phyloP scores from a whole-genome alignment of 2,329 filamentous ascomycete species.

The Hypomyces perniciosus region DNA sequence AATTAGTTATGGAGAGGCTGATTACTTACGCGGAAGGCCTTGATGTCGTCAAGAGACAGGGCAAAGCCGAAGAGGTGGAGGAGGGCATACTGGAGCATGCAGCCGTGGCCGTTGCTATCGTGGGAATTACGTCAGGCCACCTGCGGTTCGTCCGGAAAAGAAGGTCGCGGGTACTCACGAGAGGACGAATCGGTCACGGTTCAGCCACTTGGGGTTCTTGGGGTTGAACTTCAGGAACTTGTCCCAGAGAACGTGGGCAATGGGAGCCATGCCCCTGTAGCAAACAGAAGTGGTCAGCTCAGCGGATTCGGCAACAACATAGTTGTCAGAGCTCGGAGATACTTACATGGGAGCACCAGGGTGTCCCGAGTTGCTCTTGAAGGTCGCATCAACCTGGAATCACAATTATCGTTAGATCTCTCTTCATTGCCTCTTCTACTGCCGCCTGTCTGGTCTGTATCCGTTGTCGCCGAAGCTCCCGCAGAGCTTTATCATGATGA shows the following conservation, averaged over 20 bases:
- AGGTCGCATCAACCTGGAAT: constrained; percentile 89
- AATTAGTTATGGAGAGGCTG: constrained; percentile 1
- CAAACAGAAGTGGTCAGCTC: constrained; percentile 18
- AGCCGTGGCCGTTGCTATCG: constrained; percentile 88
- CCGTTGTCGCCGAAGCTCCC: not conserved
- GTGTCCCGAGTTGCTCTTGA: constrained; percentile 93
- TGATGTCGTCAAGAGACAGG: constrained; percentile 83
- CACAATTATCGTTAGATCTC: constrained; percentile 20
- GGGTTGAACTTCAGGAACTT: constrained; percentile 99
- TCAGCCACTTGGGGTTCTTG: constrained; percentile 95
- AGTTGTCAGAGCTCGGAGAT: constrained; percentile 3
- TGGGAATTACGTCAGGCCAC: constrained; percentile 5
- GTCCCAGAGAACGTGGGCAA: constrained; percentile 96
- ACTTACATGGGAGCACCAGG: constrained; percentile 92
- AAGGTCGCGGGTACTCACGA: constrained; percentile 62
- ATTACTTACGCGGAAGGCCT: constrained; percentile 83
- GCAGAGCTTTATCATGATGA: constrained; percentile 15
- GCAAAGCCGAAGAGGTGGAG: constrained; percentile 94
- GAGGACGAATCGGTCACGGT: constrained; percentile 97
- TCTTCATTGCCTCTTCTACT: constrained; percentile 4
- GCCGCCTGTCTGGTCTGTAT: not conserved
- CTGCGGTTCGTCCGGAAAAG: not conserved
- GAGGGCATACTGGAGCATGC: constrained; percentile 98
- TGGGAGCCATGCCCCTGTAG: constrained; percentile 74
- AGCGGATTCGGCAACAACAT: constrained; percentile 20